Evolutionary conservation across 805 yeast species (phyloP), one percentile per base, ranked within the genome.

Genomic region (Candida boidinii): DNA sequence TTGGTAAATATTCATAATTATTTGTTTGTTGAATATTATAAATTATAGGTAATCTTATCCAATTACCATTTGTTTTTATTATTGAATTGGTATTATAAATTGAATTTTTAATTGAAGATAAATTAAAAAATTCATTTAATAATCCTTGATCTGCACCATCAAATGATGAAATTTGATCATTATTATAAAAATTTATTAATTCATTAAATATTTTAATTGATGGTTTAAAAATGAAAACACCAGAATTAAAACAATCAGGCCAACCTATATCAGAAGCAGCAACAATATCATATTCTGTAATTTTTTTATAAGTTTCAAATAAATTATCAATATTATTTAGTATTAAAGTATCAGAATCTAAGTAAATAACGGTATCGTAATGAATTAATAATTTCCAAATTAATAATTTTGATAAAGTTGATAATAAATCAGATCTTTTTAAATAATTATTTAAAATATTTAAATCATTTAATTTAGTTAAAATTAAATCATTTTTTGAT

Each of bases 111-210:
- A 37, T 34, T 9, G 48, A 44, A 36, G 34, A 37, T 30, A 46
- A 43, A 29, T 43, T 68, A 51, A 83, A 85, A 47, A 70, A 79
- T 48, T 82, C 83, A 54, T 87, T 87, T 41, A 87, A 62, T 23
- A 87, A 63, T 10, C 96, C 96, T 55, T 87, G 96, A 56, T 87
- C 96, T 2, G 94, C 90, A 26, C 95, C 95, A 56, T 87, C 96
- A 45, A 85, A 83, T 3, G 59, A 61, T 39, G n/a, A 33, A 21
- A 31, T 41, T 11, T 45, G 45, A 10, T 42, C 44, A 4, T 48
- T 41, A 2, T 34, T 21, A 29, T 59, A 51, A 21, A 55, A 54
- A 2, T 41, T 30, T 18, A 52, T 38, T 30, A 86, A 62, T 21
- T 60, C 56, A 4, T 52, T 39, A 43, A 61, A 77, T 15, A 64